A percentile compares a stretch with the other conserved stretches of the same genome.
These are phyloP conservation scores for Leccinum fuscescens DNA, from an alignment of 1,284 basidiomycete genomes.

Conservation along the genomic window DNA sequence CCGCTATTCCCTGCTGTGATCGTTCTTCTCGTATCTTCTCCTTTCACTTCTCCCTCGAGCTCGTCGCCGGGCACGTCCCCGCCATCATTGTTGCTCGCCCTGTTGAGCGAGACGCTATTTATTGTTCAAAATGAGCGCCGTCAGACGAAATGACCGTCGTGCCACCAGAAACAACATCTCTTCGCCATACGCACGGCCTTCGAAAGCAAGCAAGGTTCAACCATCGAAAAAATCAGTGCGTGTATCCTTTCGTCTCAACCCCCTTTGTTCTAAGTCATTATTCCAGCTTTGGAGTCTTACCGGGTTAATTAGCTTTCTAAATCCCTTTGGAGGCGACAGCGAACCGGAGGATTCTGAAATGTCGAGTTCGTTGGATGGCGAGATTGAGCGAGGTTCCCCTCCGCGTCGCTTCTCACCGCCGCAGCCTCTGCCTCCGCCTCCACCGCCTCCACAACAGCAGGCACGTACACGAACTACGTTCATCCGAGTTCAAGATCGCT, in stretches of 20 bases:
- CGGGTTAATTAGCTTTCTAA: constrained; percentile 45
- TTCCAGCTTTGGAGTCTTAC: constrained; percentile 52
- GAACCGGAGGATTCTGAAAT: constrained; percentile 26
- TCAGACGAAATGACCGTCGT: constrained; percentile 45
- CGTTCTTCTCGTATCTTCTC: constrained; percentile 20
- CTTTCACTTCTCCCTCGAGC: constrained; percentile 10
- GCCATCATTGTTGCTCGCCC: constrained; percentile 3
- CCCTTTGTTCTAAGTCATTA: background rate
- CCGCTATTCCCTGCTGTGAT: constrained; percentile 15
- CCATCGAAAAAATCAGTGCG: constrained; percentile 47
- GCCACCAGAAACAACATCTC: constrained; percentile 37
- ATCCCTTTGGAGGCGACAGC: constrained; percentile 39
- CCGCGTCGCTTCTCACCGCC: constrained; percentile 23
- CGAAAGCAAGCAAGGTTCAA: constrained; percentile 14
- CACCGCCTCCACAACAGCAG: constrained; percentile 24
- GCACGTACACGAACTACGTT: constrained; percentile 27
- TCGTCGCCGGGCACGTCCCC: constrained; percentile 7
- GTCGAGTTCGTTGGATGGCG: constrained; percentile 23
- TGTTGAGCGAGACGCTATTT: constrained; percentile 10
- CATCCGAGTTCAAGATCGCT: constrained; percentile 26
- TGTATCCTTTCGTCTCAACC: background rate
- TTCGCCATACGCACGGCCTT: constrained; percentile 36
- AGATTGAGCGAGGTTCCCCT: constrained; percentile 27
- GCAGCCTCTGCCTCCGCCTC: constrained; percentile 17
- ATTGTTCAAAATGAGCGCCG: constrained; percentile 45